Base-by-base conservation (phyloP, 108 stramenopile genomes). In the Mediolabrus comicus region DNA sequence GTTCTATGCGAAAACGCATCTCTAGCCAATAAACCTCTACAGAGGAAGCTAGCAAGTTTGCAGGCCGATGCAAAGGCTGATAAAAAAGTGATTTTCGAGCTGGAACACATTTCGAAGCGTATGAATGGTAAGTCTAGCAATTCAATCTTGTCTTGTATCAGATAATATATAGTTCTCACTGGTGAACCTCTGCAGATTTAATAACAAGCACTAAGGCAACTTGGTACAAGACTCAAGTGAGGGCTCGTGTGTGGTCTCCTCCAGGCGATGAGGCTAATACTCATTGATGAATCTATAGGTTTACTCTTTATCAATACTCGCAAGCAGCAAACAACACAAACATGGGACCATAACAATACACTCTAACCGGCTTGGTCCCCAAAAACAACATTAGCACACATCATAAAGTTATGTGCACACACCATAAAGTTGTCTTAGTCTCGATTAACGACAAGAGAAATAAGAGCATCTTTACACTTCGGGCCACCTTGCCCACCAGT, bases 401-500 rank as follows among this genome's bases (percentile, higher is more conserved):
- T 57, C 56, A 29, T 24, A 22, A 19, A 0, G 5, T 22, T 31
- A 14, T 31, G 11, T 14, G 11, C 39, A 41, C 14, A 14, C 39
- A 59, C 43, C 34, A 17, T 28, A 19, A 12, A 22, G 2, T 19
- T 1, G 30, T 22, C 49, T 10, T 71, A 51, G 17, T 39, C 33
- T 63, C 71, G 71, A 27, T 79, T 79, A 30, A 79, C 78, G 36
- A 79, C 66, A 39, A 79, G 36, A 7, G 66, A 67, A 13, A 79
- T 29, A 53, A 79, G 59, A 0, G 66, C 78, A 67, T 79, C 78
- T 53, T 79, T 79, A 33, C 78, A 79, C 12, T 67, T 67, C 2
- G 78, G 62, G 1, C 78, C 78, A 10, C 78, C 78, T 0, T 4
- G 41, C 0, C 78, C 78, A 43, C 59, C 31, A 12, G 78, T 72